Percentiles rank a stretch among this genome's conserved stretches.
Conservation (phyloP, 495 filamentous ascomycete genomes). For the Aspergillus sclerotiicarbonarius region DNA sequence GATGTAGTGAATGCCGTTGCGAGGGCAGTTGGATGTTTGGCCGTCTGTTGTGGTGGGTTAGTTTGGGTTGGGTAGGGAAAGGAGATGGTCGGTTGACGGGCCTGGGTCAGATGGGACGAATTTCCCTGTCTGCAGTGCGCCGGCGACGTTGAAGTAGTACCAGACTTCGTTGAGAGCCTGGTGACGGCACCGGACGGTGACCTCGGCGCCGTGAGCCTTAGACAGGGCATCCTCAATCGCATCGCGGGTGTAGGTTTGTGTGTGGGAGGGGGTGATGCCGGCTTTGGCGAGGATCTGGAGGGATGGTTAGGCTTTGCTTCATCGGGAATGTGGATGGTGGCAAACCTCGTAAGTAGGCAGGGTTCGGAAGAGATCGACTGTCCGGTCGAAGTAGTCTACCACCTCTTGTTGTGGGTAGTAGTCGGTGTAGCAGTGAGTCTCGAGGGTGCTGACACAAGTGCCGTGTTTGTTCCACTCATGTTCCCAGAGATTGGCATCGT, state of each 20-base stretch:
- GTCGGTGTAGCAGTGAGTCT: constrained; percentile 67
- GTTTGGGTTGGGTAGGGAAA: not conserved
- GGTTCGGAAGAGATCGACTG: constrained; percentile 48
- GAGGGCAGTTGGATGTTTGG: constrained; percentile 60
- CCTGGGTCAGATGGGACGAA: constrained; percentile 66
- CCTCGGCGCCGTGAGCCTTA: constrained; percentile 59
- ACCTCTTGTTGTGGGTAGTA: constrained; percentile 64
- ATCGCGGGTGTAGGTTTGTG: constrained; percentile 54
- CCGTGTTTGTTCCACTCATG: constrained; percentile 90
- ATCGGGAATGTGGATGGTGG: not conserved
- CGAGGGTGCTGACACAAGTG: constrained; percentile 59
- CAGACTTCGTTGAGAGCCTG: constrained; percentile 72
- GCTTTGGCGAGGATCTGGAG: constrained; percentile 42
- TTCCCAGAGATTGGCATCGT: constrained; percentile 71
- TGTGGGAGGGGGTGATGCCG: constrained; percentile 48
- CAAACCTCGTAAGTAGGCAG: constrained; percentile 45
- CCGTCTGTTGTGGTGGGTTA: constrained; percentile 45
- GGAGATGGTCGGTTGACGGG: constrained; percentile 20
- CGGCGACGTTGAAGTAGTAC: constrained; percentile 81
- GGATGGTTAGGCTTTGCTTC: not conserved
- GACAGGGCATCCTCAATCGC: constrained; percentile 66
- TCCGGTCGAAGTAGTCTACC: constrained; percentile 59
- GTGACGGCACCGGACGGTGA: constrained; percentile 64
- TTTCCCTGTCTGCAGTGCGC: constrained; percentile 69
- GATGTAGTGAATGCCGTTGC: constrained; percentile 61